phyloP scores from a whole-genome alignment of 2,329 filamentous ascomycete species.

The Aureobasidium sp. region DNA sequence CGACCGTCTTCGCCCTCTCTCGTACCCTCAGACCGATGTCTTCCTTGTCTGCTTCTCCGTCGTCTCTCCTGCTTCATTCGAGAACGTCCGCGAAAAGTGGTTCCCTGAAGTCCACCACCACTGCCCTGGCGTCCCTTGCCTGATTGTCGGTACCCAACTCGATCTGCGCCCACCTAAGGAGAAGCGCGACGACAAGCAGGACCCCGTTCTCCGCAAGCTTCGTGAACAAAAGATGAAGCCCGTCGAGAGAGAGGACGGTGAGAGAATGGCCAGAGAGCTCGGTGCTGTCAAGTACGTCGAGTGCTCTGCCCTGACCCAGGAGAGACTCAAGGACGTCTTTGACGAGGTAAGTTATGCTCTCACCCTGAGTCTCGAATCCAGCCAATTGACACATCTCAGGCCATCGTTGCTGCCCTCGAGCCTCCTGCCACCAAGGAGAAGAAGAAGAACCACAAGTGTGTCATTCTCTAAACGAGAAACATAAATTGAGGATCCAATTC shows the following conservation, averaged over 20 bases:
- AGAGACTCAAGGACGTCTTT: conserved; percentile 98
- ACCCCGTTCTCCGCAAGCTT: conserved; percentile 78
- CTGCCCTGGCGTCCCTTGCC: conserved; percentile 92
- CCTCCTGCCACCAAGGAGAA: conserved; percentile 55
- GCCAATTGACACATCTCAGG: conserved; percentile 43
- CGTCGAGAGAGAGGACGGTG: conserved; percentile 85
- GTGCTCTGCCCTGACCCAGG: conserved; percentile 95
- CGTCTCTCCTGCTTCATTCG: conserved; percentile 93
- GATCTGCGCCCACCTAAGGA: conserved; percentile 52
- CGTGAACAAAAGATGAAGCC: conserved; percentile 93
- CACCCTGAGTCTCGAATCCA: background rate
- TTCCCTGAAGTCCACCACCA: conserved; percentile 98
- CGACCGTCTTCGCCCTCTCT: conserved; percentile 86
- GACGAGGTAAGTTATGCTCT: conserved; percentile 65
- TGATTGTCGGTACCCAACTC: conserved; percentile 96
- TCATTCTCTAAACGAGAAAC: conserved; percentile 24
- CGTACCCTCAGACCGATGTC: conserved; percentile 96
- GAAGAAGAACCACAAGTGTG: conserved; percentile 28
- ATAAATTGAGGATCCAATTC: background rate
- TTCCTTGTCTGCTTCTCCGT: conserved; percentile 99
- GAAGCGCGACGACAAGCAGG: conserved; percentile 12
- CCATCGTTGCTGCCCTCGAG: conserved; percentile 90
- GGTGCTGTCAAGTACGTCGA: conserved; percentile 98
- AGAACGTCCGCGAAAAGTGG: conserved; percentile 99
- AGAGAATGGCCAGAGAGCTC: conserved; percentile 94